These are phyloP conservation scores for Fusarium paranaense DNA, from an alignment of 2,329 filamentous ascomycete genomes.

Conservation along the genomic window DNA sequence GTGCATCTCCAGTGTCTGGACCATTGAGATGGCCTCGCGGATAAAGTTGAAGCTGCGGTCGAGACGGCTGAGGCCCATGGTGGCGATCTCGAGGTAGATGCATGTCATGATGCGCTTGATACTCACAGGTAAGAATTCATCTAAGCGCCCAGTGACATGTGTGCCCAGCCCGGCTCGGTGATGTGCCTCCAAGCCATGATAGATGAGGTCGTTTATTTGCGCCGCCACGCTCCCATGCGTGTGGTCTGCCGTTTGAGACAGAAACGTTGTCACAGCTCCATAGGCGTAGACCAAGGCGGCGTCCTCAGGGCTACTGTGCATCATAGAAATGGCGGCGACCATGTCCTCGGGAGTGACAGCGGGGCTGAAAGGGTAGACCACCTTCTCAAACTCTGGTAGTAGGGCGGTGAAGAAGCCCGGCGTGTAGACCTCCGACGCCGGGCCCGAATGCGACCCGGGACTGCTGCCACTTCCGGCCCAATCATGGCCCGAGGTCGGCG, in stretches of 20 bases:
- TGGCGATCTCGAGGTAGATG: constrained; percentile 64
- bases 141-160: constrained; percentile 50
- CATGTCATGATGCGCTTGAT: constrained; percentile 62
- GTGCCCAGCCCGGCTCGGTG: constrained; percentile 42
- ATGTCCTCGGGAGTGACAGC: constrained; percentile 34
- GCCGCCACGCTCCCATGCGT: constrained; percentile 32
- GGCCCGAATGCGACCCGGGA: constrained; percentile 26
- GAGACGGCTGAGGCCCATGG: constrained; percentile 60
- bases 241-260: constrained; percentile 36
- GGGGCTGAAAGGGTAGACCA: constrained; percentile 39
- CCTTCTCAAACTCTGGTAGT: constrained; percentile 35
- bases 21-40: constrained; percentile 58
- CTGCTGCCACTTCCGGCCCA: constrained; percentile 27
- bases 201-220: constrained; percentile 40
- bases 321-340: constrained; percentile 28
- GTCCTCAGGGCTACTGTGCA: constrained; percentile 36
- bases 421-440: constrained; percentile 28
- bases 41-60: constrained; percentile 64
- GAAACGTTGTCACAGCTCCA: constrained; percentile 37
- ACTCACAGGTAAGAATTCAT: constrained; percentile 54
- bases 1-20: constrained; percentile 39
- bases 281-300: constrained; percentile 37
- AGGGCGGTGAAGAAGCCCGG: constrained; percentile 30
- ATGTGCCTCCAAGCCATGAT: constrained; percentile 45
- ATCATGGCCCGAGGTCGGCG: constrained; percentile 22